These are phyloP conservation scores for Pyrus communis DNA, from an alignment of 306 rosid genomes.

Conservation along the genomic window DNA sequence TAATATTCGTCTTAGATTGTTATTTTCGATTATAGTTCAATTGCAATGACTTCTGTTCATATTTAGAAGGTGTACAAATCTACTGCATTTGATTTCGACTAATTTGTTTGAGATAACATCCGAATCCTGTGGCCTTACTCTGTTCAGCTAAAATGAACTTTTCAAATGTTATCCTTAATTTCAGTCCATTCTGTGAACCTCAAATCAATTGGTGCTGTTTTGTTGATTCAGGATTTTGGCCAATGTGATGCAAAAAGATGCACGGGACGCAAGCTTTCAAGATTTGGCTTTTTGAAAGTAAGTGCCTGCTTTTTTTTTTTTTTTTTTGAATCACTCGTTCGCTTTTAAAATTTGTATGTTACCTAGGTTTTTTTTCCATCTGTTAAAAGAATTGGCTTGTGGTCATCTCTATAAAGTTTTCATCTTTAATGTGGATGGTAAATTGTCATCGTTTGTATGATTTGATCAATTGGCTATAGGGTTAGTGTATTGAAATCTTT, in stretches of 20 bases:
- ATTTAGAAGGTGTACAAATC: neutral
- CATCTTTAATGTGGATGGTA: neutral
- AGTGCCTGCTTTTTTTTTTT: conserved; percentile 27
- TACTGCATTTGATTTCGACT: neutral
- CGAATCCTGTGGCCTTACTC: neutral
- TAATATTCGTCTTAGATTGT: neutral
- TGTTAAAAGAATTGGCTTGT: neutral
- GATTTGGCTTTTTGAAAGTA: conserved; percentile 69
- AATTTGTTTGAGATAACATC: neutral
- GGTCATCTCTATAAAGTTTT: neutral
- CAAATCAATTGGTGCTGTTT: conserved; percentile 19
- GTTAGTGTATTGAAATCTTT: neutral
- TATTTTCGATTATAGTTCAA: neutral
- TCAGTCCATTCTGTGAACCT: neutral
- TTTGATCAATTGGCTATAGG: neutral
- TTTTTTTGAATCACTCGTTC: neutral
- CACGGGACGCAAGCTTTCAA: conserved; percentile 92
- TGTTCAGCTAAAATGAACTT: neutral
- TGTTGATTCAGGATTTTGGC: conserved; percentile 72
- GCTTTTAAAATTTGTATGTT: neutral
- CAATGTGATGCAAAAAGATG: conserved; percentile 90
- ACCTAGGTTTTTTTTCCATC: neutral
- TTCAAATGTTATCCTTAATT: neutral
- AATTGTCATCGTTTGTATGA: neutral
- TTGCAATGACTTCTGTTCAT: neutral